phyloP scores from a whole-genome alignment of 2,329 filamentous ascomycete species.

The Decorospora gaudefroyi region DNA sequence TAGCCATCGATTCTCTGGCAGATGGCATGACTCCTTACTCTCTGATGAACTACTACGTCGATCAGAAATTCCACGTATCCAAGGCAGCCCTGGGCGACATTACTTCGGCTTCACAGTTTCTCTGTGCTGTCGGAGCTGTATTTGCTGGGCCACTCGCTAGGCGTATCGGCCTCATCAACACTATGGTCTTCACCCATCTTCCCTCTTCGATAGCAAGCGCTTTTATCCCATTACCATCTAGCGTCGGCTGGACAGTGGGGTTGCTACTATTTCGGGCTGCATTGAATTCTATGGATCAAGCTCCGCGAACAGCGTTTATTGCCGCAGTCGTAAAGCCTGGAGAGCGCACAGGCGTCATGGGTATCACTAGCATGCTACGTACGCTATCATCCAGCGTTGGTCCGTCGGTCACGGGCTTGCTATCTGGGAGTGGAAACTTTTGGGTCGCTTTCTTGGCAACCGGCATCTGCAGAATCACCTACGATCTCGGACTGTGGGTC shows the following conservation, averaged over 20 bases:
- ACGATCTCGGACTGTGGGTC: constrained; percentile 47
- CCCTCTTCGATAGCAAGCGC: constrained; percentile 63
- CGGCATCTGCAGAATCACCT: constrained; percentile 42
- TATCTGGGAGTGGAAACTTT: constrained; percentile 43
- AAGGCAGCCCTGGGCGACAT: constrained; percentile 65
- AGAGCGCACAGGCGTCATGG: constrained; percentile 72
- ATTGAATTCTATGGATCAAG: constrained; percentile 72
- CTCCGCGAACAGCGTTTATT: constrained; percentile 67
- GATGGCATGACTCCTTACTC: constrained; percentile 61
- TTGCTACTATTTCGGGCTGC: constrained; percentile 64
- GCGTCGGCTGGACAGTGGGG: constrained; percentile 57
- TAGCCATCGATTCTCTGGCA: constrained; percentile 66
- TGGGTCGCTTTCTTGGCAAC: constrained; percentile 48
- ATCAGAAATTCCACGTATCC: constrained; percentile 42
- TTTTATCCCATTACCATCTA: constrained; percentile 60
- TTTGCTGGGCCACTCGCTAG: constrained; percentile 63
- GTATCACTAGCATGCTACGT: constrained; percentile 65
- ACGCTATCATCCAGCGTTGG: constrained; percentile 61
- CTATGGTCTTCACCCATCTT: constrained; percentile 56
- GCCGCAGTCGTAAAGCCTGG: constrained; percentile 67
- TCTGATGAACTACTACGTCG: constrained; percentile 46
- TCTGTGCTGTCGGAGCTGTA: constrained; percentile 59
- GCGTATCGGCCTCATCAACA: constrained; percentile 65
- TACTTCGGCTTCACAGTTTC: constrained; percentile 54
- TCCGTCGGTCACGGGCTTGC: constrained; percentile 47